A percentile compares a stretch with the other conserved stretches of the same genome.
Conservation (phyloP, 139 green algal species). For the Raphidocelis subcapitata region DNA sequence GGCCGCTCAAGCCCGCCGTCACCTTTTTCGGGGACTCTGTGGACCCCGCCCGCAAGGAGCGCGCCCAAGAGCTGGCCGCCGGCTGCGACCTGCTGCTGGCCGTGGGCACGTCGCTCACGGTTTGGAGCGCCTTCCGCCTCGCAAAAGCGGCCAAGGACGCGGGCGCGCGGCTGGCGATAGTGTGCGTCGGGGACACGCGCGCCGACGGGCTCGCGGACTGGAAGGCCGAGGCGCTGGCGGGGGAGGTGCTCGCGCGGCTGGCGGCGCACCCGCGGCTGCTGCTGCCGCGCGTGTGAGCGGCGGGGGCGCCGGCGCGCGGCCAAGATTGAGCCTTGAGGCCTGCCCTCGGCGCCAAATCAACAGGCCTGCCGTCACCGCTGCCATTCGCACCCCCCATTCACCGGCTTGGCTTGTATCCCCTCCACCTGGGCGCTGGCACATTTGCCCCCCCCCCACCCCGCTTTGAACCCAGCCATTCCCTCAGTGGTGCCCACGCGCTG, state of each 20-base stretch:
- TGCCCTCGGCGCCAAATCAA: too few species aligned
- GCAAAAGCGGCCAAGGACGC: conserved; percentile 63
- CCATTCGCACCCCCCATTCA: too few species aligned
- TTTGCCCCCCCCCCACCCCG: too few species aligned
- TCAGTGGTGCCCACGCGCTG: too few species aligned
- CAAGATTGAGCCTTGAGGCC: too few species aligned
- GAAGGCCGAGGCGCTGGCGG: conserved; percentile 74
- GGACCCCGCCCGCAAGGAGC: conserved; percentile 34
- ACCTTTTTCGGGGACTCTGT: conserved; percentile 83
- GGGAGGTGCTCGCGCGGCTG: conserved; percentile 64
- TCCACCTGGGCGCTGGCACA: too few species aligned
- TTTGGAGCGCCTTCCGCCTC: conserved; percentile 82
- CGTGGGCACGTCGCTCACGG: conserved; percentile 37
- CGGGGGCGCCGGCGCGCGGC: too few species aligned
- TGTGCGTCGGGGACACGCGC: conserved; percentile 76
- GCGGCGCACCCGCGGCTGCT: conserved; percentile 53
- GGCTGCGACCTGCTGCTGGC: conserved; percentile 22
- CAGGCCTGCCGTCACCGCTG: too few species aligned
- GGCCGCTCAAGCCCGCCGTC: conserved; percentile 84
- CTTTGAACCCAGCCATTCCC: too few species aligned
- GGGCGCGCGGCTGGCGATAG: conserved; percentile 49
- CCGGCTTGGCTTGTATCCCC: too few species aligned
- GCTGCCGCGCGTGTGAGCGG: conserved; percentile 35
- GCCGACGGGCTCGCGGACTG: conserved; percentile 69
- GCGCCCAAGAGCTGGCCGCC: conserved; percentile 28